Base-by-base conservation (phyloP, 2,329 filamentous ascomycete genomes). In the Fusarium duplospermum region DNA sequence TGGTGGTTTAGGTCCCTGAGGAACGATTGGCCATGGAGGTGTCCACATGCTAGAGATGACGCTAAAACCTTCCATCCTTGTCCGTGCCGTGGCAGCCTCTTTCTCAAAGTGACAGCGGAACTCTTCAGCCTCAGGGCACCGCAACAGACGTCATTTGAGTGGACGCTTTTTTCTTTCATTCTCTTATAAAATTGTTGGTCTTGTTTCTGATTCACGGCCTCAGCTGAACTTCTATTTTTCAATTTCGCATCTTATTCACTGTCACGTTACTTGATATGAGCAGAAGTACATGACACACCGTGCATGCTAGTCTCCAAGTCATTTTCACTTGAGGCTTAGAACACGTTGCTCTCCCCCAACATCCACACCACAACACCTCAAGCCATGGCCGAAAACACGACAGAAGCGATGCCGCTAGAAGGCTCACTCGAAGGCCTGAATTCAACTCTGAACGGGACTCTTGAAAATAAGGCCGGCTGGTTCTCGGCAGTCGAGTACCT, bases 341-440 rank as follows among this genome's bases (percentile, higher is more conserved):
- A 74, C 76, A 77, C 76, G 76, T 78, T 78, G 72, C 70, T 35
- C 40, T 60, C 38, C 54, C 22, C 24, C 52, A 63, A 22, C 68
- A 67, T 13, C 42, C 36, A 4, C 66, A 61, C 31, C 54, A 38
- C 40, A 60, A 45, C 36, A 63, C 33, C 42, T 42, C 60, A 58
- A 63, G 27, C 35, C 64, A 78, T 78, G 78, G 73, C 77, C 10
- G 73, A 73, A 58, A 80, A 81, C 20, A 63, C 72, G 13, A 76
- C 79, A 20, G 45, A 66, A 7, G 20, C 62, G 40, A 60, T 62
- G 16, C 50, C 66, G 8, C 11, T 65, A 6, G 66, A 67, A n/a
- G 75, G 75, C 45, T 72, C 73, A 35, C 66, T 81, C 8, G 81
- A 82, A 33, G 69, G 77, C 20, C 64, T 82, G 42, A 81, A 82